A percentile compares a stretch with the other conserved stretches of the same genome.
Conservation (phyloP, 768 basidiomycete genomes). For the Neoboletus brunneissimus region DNA sequence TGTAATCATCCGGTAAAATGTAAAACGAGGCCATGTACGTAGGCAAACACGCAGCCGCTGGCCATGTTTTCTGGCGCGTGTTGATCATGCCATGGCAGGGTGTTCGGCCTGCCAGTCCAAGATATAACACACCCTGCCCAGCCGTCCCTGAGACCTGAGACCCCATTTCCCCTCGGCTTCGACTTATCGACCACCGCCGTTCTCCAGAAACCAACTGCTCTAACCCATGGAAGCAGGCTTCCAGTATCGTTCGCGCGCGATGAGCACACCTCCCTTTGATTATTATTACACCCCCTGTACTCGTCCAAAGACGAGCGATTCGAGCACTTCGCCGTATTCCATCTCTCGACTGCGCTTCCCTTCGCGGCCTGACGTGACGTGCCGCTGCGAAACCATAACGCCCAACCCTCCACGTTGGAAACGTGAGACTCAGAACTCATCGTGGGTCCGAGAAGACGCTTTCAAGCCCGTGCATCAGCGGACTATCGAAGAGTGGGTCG, state of each 20-base stretch:
- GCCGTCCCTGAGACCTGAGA: constrained; percentile 20
- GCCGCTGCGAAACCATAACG: constrained; percentile 13
- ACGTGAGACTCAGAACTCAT: constrained; percentile 30
- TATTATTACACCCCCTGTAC: constrained; percentile 12
- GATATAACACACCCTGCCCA: constrained; percentile 28
- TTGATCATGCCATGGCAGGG: constrained; percentile 33
- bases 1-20: constrained; percentile 8
- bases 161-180: constrained; percentile 13
- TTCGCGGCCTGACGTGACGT: constrained; percentile 16
- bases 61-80: constrained; percentile 25
- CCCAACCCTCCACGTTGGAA: constrained; percentile 24
- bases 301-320: constrained; percentile 25
- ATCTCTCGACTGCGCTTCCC: constrained; percentile 23
- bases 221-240: constrained; percentile 29
- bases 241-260: constrained; percentile 27
- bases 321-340: constrained; percentile 7
- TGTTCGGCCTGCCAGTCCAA: constrained; percentile 24
- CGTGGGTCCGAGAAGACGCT: constrained; percentile 50
- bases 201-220: neutral
- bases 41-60: constrained; percentile 21
- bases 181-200: constrained; percentile 9
- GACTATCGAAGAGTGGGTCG: constrained; percentile 65
- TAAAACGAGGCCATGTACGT: constrained; percentile 31
- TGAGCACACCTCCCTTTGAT: constrained; percentile 20
- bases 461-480: constrained; percentile 42